A percentile compares a stretch with the other conserved stretches of the same genome.
phyloP scores from a whole-genome alignment of 1,284 basidiomycete species.

The Austroboletus rostrupii region DNA sequence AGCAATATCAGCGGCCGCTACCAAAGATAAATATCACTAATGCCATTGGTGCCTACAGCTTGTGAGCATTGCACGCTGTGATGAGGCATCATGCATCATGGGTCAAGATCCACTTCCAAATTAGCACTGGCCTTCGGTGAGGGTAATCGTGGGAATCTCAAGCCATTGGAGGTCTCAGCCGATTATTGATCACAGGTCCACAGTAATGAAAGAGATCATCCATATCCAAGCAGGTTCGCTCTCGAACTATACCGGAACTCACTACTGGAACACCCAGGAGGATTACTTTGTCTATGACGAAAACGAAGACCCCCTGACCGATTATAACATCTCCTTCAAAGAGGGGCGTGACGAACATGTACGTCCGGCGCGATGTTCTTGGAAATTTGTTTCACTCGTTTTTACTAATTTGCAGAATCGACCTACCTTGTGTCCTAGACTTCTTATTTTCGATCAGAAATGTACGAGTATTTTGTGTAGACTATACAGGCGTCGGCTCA shows the following conservation, averaged over 20 bases:
- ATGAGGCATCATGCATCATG: neutral
- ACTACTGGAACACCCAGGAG: conserved; percentile 80
- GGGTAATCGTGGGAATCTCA: conserved; percentile 8
- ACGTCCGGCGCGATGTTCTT: conserved; percentile 16
- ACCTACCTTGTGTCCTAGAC: conserved; percentile 56
- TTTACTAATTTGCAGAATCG: conserved; percentile 41
- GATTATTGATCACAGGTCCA: neutral
- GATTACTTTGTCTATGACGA: conserved; percentile 57
- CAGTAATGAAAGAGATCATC: conserved; percentile 69
- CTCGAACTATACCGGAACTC: conserved; percentile 67
- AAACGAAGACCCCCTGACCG: conserved; percentile 40
- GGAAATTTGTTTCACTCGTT: neutral
- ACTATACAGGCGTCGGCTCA: conserved; percentile 6
- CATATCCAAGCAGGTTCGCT: conserved; percentile 69
- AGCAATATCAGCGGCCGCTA: too few relatives aligned
- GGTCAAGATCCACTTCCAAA: too few relatives aligned
- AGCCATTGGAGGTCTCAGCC: too few relatives aligned
- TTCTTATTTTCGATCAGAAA: conserved; percentile 64
- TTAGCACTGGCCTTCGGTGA: too few relatives aligned
- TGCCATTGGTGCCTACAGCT: neutral
- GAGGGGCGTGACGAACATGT: conserved; percentile 52
- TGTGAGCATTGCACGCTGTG: too few relatives aligned
- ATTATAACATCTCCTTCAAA: conserved; percentile 60
- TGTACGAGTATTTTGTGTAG: conserved; percentile 36
- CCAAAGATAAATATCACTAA: neutral